phyloP scores from a whole-genome alignment of 1,139 yeast species.

The Pneumocystis sp. region DNA sequence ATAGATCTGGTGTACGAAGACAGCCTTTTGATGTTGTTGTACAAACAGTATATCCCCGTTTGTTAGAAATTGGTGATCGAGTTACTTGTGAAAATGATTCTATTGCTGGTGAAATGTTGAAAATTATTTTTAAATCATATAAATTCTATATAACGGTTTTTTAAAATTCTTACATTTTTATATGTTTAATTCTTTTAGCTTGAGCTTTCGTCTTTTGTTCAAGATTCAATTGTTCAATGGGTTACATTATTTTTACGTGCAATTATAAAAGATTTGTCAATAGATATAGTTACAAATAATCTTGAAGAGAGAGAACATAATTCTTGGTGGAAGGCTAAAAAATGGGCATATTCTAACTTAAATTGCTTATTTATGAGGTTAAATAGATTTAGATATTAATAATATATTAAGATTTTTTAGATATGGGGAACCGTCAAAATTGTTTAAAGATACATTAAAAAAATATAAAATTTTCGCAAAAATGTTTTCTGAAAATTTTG shows the following conservation, averaged over 20 bases:
- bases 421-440: slow-evolving; percentile 38
- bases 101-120: slow-evolving; percentile 58
- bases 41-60: slow-evolving; percentile 48
- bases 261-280: slow-evolving; percentile 47
- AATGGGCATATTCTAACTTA: slow-evolving; percentile 79
- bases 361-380: slow-evolving; percentile 42
- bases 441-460: slow-evolving; percentile 21
- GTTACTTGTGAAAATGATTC: slow-evolving; percentile 34
- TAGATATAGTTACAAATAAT: slow-evolving; percentile 31
- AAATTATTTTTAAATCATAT: slow-evolving; percentile 59
- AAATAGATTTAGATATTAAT: not conserved
- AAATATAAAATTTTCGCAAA: slow-evolving; percentile 25
- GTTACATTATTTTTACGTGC: slow-evolving; percentile 60
- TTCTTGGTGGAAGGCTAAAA: slow-evolving; percentile 66
- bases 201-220: not conserved
- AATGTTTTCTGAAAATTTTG: slow-evolving; percentile 32
- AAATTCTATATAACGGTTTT: slow-evolving; percentile 52
- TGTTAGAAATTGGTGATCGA: slow-evolving; percentile 50
- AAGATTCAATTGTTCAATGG: slow-evolving; percentile 44
- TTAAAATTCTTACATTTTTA: slow-evolving; percentile 59
- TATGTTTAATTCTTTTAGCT: slow-evolving; percentile 26
- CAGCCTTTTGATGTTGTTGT: slow-evolving; percentile 46
- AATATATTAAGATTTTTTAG: slow-evolving; percentile 24
- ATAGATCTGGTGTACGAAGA: slow-evolving; percentile 54
- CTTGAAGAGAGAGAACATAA: slow-evolving; percentile 33